Conservation (phyloP, 257 asterid species). For the Solanum peruvianum region DNA sequence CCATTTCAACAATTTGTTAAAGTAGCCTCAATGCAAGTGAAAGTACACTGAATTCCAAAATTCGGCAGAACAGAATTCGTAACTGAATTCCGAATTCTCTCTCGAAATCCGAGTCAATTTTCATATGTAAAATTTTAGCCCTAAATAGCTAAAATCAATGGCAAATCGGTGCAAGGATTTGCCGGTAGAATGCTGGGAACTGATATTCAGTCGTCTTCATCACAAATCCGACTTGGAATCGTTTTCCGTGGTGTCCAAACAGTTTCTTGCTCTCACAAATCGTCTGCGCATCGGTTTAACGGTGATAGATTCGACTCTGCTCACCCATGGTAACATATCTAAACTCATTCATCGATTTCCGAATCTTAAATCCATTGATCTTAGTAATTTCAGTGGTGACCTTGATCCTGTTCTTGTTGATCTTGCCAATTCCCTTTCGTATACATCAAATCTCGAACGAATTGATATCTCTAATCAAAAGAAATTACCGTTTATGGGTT, state of each 20-base stretch:
- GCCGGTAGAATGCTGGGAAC: conserved; percentile 13
- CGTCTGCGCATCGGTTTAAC: neutral
- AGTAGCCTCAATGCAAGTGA: too few relatives aligned
- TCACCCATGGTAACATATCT: neutral
- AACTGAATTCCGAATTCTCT: neutral
- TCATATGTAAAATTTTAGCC: neutral
- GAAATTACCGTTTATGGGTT: neutral
- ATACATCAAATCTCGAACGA: neutral
- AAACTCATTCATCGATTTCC: conserved; percentile 1
- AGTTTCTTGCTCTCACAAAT: conserved; percentile 6
- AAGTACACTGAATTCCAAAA: neutral
- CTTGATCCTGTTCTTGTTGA: neutral
- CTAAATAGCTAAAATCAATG: neutral
- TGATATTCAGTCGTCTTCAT: neutral
- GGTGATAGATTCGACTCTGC: neutral
- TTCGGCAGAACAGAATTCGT: neutral
- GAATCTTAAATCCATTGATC: conserved; percentile 3
- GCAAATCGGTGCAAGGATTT: neutral
- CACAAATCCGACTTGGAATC: conserved; percentile 5
- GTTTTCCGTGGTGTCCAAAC: conserved; percentile 7
- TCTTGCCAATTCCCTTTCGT: neutral
- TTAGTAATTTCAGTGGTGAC: neutral
- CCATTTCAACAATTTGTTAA: neutral
- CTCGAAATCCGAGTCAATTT: neutral
- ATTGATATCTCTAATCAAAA: neutral